Base-by-base conservation (phyloP, 2,329 filamentous ascomycete species). In the Arachnomyces sp. region DNA sequence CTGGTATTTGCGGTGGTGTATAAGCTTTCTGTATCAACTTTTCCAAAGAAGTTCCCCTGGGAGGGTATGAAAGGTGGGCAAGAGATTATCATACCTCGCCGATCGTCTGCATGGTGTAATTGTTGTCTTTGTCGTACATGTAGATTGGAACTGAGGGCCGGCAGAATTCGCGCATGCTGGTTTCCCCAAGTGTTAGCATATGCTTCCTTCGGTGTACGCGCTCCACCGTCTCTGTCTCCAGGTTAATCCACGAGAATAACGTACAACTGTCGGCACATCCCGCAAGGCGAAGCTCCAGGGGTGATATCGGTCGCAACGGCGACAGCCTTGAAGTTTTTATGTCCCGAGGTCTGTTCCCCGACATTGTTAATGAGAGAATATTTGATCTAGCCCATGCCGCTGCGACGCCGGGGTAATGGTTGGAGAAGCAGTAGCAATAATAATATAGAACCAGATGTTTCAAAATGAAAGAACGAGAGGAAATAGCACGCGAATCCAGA, bases 191-290 rank as follows among this genome's bases (percentile, higher is more conserved):
- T n/a, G 42, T 48, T 18, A 52, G 44, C 7, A n/a, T 31, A 30
- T 40, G 41, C 8, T n/a, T n/a, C n/a, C n/a, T n/a, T n/a, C n/a
- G n/a, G n/a, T n/a, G n/a, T n/a, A n/a, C n/a, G n/a, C n/a, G n/a
- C n/a, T n/a, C n/a, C n/a, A n/a, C n/a, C n/a, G n/a, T n/a, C n/a
- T n/a, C n/a, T n/a, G n/a, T n/a, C n/a, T n/a, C n/a, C n/a, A n/a
- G n/a, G n/a, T n/a, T 16, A 31, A 32, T 18, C 21, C 34, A 41
- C 28, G n/a, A 15, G 30, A 13, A 25, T 9, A 28, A 55, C 58
- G 32, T 59, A 87, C 83, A 90, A 94, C 61, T 95, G 90, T 53
- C 90, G 74, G 62, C 90, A 96, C 88, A 95, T 95, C 40, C 92
- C 92, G 60, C 92, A 98, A 0, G 92, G 92, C 46, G 82, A 70